Conservation (phyloP, 495 filamentous ascomycete species). For the Bathelium albidoporum region DNA sequence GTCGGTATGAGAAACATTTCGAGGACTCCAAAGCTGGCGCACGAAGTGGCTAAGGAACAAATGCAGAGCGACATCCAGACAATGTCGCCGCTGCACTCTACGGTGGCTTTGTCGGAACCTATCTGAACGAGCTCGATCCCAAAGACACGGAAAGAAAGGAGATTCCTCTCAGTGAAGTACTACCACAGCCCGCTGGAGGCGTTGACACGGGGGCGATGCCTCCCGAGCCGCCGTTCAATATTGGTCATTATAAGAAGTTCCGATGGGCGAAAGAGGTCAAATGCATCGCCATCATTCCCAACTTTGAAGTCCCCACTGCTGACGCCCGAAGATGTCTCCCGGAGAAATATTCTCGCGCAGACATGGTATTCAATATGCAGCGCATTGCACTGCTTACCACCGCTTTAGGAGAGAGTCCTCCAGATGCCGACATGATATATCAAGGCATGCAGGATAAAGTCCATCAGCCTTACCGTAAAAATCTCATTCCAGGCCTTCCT, state of each 20-base stretch:
- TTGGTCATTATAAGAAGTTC: slow-evolving; percentile 90
- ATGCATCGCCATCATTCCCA: slow-evolving; percentile 84
- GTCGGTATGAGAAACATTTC: slow-evolving; percentile 29
- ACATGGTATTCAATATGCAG: slow-evolving; percentile 90
- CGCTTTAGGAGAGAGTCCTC: slow-evolving; percentile 75
- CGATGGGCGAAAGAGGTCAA: slow-evolving; percentile 88
- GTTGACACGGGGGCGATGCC: slow-evolving; percentile 74
- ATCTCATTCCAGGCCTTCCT: slow-evolving; percentile 80
- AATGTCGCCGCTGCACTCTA: slow-evolving; percentile 92
- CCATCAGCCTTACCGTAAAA: slow-evolving; percentile 87
- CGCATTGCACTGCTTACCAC: slow-evolving; percentile 78
- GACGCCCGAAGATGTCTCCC: slow-evolving; percentile 78
- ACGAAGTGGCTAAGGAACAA: neutral
- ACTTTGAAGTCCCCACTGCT: slow-evolving; percentile 87
- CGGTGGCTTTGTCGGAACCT: slow-evolving; percentile 94
- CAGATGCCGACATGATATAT: slow-evolving; percentile 87
- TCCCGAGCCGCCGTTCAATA: slow-evolving; percentile 76
- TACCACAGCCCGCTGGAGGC: slow-evolving; percentile 77
- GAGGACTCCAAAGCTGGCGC: neutral
- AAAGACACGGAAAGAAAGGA: slow-evolving; percentile 77
- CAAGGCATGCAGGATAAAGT: slow-evolving; percentile 96
- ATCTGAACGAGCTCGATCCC: slow-evolving; percentile 78
- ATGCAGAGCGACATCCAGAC: slow-evolving; percentile 77
- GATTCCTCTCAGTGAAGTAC: slow-evolving; percentile 90
- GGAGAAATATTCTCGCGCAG: slow-evolving; percentile 58